These are phyloP conservation scores for Lablab purpureus DNA, from an alignment of 306 rosid species.

Conservation along the genomic window DNA sequence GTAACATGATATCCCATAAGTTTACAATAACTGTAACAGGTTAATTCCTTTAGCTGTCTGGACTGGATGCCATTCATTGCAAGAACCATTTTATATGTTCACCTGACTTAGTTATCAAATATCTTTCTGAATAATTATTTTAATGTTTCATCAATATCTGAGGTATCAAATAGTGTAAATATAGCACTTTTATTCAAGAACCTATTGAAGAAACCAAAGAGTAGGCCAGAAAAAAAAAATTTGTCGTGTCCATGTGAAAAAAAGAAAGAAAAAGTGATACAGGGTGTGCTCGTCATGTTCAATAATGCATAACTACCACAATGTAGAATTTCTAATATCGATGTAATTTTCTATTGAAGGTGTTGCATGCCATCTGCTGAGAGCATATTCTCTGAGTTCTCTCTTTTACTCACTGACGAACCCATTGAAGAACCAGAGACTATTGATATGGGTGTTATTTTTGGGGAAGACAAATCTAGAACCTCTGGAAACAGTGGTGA, in stretches of 20 bases:
- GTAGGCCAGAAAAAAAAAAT: neutral
- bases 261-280: neutral
- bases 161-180: conserved; percentile 1
- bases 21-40: neutral
- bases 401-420: conserved; percentile 74
- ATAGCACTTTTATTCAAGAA: neutral
- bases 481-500: conserved; percentile 32
- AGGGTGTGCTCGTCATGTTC: neutral
- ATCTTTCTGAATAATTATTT: neutral
- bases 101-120: neutral
- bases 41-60: conserved; percentile 22
- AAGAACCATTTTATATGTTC: neutral
- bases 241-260: neutral
- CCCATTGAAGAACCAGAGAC: conserved; percentile 73
- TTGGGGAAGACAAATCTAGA: conserved; percentile 57
- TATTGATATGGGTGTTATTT: conserved; percentile 67
- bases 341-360: conserved; percentile 57
- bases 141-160: neutral
- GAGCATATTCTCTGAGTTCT: conserved; percentile 77
- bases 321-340: conserved; percentile 34
- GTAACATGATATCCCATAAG: conserved; percentile 23
- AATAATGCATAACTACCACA: neutral
- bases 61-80: conserved; percentile 29
- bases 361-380: conserved; percentile 77
- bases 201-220: conserved; percentile 30